Conservation (phyloP, 257 asterid species). For the Nyctanthes arbortristis region DNA sequence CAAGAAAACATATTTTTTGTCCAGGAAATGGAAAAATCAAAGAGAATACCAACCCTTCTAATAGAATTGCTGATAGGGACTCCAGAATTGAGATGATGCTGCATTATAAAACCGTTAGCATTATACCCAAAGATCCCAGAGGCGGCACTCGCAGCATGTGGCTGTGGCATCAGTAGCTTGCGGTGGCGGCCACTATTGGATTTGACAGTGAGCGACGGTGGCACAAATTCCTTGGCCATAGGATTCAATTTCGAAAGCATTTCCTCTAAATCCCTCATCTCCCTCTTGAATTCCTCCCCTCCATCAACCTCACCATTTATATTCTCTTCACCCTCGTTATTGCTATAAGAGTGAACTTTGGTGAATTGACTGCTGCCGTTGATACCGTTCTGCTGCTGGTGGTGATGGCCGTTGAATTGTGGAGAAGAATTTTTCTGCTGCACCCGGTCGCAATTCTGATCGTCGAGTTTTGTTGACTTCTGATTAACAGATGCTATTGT, state of each 20-base stretch:
- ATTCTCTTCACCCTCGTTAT: conserved; percentile 24
- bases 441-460: conserved; percentile 41
- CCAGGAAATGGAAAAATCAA: not conserved
- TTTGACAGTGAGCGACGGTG: conserved; percentile 46
- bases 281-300: conserved; percentile 65
- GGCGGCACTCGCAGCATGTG: conserved; percentile 41
- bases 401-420: conserved; percentile 42
- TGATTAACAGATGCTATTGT: conserved; percentile 37
- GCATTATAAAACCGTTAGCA: conserved; percentile 2
- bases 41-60: conserved; percentile 9
- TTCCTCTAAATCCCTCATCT: conserved; percentile 71
- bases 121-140: conserved; percentile 37
- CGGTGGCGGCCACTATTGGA: conserved; percentile 29
- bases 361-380: conserved; percentile 35
- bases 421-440: conserved; percentile 33
- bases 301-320: conserved; percentile 37
- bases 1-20: not conserved
- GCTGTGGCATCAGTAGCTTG: conserved; percentile 34
- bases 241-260: conserved; percentile 73
- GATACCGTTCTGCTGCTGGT: conserved; percentile 28
- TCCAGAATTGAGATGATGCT: conserved; percentile 10
- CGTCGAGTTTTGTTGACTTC: conserved; percentile 48
- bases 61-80: conserved; percentile 12
- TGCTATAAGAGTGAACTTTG: not conserved
- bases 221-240: conserved; percentile 74